Conservation (phyloP, 768 basidiomycete species). For the Boletus sp. region DNA sequence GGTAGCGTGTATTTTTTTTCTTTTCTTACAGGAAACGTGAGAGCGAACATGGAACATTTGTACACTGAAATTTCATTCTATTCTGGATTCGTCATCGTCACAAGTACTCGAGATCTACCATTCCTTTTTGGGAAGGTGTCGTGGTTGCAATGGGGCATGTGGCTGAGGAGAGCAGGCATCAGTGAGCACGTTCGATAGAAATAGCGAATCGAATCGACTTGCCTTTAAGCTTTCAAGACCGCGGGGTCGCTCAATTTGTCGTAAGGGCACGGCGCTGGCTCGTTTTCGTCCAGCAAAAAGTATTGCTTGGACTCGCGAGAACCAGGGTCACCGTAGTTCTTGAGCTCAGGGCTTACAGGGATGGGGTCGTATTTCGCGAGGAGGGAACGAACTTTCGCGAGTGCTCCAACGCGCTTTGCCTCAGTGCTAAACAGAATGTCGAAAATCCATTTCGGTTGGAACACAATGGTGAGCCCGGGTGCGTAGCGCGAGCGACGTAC, state of each 20-base stretch:
- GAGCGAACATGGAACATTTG: background rate
- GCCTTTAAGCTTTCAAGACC: slow-evolving; percentile 1
- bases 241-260: slow-evolving; percentile 5
- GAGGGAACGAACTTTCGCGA: slow-evolving; percentile 16
- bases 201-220: background rate
- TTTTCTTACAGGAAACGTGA: background rate
- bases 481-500: slow-evolving; percentile 21
- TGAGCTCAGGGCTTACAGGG: slow-evolving; percentile 20
- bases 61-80: background rate
- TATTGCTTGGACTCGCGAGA: slow-evolving; percentile 23
- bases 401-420: slow-evolving; percentile 17
- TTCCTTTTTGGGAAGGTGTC: slow-evolving; percentile 3
- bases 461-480: slow-evolving; percentile 19
- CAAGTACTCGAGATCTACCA: background rate
- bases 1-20: background rate
- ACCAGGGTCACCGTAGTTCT: slow-evolving; percentile 20
- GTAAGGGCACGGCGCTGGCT: slow-evolving; percentile 19
- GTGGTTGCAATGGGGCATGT: background rate
- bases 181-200: background rate
- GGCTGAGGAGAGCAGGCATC: background rate
- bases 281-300: slow-evolving; percentile 21
- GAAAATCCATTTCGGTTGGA: slow-evolving; percentile 25
- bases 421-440: slow-evolving; percentile 21
- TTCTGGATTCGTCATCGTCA: background rate
- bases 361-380: slow-evolving; percentile 20